Conservation (phyloP, 495 filamentous ascomycete genomes). For the Xylaria castorea region DNA sequence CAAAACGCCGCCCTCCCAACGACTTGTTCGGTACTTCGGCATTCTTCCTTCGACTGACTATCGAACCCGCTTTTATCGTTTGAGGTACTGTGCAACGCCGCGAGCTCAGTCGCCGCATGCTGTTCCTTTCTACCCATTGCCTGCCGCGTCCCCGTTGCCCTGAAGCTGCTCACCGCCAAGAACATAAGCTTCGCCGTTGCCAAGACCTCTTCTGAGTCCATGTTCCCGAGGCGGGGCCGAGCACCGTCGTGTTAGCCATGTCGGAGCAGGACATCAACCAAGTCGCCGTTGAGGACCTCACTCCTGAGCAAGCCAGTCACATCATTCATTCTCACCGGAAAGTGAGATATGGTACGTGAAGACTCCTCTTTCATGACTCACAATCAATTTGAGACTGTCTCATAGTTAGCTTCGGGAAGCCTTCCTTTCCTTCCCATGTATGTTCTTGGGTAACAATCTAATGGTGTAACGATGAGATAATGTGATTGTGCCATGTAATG, state of each 20-base stretch:
- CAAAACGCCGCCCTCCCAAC: not conserved
- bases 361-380: conserved; percentile 1
- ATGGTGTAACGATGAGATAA: not conserved
- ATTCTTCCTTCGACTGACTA: not conserved
- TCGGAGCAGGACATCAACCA: conserved; percentile 44
- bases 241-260: conserved; percentile 22
- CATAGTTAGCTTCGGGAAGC: not conserved
- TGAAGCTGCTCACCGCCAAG: conserved; percentile 3
- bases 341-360: conserved; percentile 62
- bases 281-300: conserved; percentile 55
- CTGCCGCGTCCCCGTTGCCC: not conserved
- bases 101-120: conserved; percentile 3
- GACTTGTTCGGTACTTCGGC: conserved; percentile 15
- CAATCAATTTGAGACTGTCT: not conserved
- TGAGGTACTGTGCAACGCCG: not conserved
- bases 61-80: conserved; percentile 20
- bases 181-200: conserved; percentile 6
- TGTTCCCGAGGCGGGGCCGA: conserved; percentile 34
- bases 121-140: not conserved
- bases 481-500: not conserved
- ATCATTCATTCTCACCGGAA: conserved; percentile 67
- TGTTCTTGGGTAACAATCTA: not conserved
- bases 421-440: conserved; percentile 9
- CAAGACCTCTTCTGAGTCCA: conserved; percentile 13
- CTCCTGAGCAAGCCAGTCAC: conserved; percentile 62